phyloP scores from a whole-genome alignment of 2,329 filamentous ascomycete species.

The Penicillium decumbens region DNA sequence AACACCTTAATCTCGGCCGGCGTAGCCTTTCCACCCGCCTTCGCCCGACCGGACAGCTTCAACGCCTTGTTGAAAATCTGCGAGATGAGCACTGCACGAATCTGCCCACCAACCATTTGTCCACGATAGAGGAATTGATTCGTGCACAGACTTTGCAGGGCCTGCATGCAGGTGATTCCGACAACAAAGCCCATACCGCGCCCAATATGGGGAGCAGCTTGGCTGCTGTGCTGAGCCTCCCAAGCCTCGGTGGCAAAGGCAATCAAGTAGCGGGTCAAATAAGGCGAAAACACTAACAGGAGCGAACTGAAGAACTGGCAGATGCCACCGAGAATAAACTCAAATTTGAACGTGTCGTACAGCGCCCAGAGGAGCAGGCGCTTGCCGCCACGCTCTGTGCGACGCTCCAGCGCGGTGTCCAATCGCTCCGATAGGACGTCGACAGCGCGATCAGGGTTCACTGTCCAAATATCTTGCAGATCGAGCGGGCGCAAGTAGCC shows the following conservation, averaged over 20 bases:
- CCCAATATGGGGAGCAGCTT: slow-evolving; percentile 63
- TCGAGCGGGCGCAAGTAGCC: slow-evolving; percentile 84
- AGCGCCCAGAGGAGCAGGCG: slow-evolving; percentile 74
- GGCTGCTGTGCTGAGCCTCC: slow-evolving; percentile 51
- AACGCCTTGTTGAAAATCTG: slow-evolving; percentile 90
- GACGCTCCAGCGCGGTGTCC: slow-evolving; percentile 62
- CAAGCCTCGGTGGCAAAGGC: slow-evolving; percentile 78
- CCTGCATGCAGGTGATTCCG: slow-evolving; percentile 80
- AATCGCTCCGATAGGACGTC: slow-evolving; percentile 65
- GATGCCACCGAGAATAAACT: slow-evolving; percentile 79
- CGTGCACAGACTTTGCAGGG: slow-evolving; percentile 70
- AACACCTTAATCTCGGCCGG: slow-evolving; percentile 47
- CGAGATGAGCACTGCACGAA: slow-evolving; percentile 74
- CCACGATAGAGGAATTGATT: slow-evolving; percentile 92
- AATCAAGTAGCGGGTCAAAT: slow-evolving; percentile 80
- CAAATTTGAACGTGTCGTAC: slow-evolving; percentile 77
- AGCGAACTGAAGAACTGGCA: slow-evolving; percentile 70
- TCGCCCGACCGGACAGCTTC: slow-evolving; percentile 80
- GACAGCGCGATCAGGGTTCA: slow-evolving; percentile 75
- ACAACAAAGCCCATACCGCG: slow-evolving; percentile 76
- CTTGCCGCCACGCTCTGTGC: slow-evolving; percentile 64
- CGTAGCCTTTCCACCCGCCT: slow-evolving; percentile 66
- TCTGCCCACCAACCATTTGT: slow-evolving; percentile 85
- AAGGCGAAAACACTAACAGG: slow-evolving; percentile 75
- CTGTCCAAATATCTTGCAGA: slow-evolving; percentile 77